These are phyloP conservation scores for Gymnopilus junonius DNA, from an alignment of 768 basidiomycete genomes.

Conservation along the genomic window DNA sequence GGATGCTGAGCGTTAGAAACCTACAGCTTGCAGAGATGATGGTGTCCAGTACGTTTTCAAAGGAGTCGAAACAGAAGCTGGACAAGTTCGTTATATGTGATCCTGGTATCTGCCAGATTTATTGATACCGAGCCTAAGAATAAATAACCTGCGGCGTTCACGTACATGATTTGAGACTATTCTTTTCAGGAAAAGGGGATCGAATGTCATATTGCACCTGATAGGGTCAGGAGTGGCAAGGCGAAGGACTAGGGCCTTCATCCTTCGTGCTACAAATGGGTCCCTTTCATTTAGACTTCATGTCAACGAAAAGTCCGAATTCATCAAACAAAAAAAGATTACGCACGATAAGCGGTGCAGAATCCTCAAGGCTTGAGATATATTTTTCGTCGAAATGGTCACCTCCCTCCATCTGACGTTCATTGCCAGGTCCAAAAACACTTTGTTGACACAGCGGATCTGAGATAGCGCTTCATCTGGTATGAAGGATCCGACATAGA, in stretches of 20 bases:
- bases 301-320: neutral
- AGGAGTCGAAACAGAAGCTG: conserved; percentile 12
- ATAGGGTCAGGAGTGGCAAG: neutral
- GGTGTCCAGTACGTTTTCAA: conserved; percentile 29
- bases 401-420: conserved; percentile 18
- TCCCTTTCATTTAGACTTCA: conserved; percentile 11
- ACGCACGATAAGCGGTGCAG: conserved; percentile 18
- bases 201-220: neutral
- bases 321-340: neutral
- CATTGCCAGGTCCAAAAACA: conserved; percentile 28
- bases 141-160: neutral
- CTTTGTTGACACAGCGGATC: conserved; percentile 22
- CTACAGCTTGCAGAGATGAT: conserved; percentile 34
- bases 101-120: neutral
- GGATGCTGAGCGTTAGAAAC: conserved; percentile 34
- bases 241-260: conserved; percentile 3
- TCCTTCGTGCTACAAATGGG: conserved; percentile 11
- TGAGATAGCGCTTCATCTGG: conserved; percentile 15
- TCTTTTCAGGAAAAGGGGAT: neutral
- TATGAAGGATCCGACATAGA: conserved; percentile 25
- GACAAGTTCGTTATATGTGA: neutral
- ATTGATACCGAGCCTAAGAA: neutral
- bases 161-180: neutral
- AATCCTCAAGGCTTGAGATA: conserved; percentile 2
- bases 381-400: conserved; percentile 6